Evolutionary conservation across 176 grass and related monocot genomes (phyloP).

Genomic region (Stipa capillata): DNA sequence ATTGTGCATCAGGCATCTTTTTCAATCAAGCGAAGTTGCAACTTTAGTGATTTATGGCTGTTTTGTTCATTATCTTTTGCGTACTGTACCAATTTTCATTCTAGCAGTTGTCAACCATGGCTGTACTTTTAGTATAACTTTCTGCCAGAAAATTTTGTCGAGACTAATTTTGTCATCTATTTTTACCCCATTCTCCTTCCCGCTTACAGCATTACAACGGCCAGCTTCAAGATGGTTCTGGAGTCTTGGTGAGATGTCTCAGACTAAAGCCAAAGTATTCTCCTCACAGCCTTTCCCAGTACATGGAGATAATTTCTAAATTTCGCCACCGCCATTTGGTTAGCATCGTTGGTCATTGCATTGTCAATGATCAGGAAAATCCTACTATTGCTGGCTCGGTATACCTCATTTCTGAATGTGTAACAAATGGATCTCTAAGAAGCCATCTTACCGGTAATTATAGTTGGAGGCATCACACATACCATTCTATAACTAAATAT

Average conservation of each 20-base stretch:
- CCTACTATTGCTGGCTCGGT: conserved; percentile 26
- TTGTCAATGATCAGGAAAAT: conserved; percentile 40
- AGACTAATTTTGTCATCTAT: background rate
- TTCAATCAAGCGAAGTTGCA: background rate
- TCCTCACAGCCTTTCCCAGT: conserved; percentile 48
- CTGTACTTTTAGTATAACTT: background rate
- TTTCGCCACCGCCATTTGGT: conserved; percentile 80
- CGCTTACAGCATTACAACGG: conserved; percentile 49
- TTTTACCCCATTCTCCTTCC: background rate
- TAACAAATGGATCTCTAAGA: conserved; percentile 72
- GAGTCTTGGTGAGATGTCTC: conserved; percentile 54
- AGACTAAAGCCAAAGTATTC: conserved; percentile 69
- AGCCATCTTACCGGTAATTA: conserved; percentile 70
- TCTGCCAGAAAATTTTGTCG: background rate
- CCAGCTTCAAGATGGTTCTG: conserved; percentile 66
- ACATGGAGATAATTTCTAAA: conserved; percentile 73
- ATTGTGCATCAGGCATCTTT: background rate
- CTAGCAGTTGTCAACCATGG: background rate
- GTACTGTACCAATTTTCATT: background rate
- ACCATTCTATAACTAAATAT: background rate
- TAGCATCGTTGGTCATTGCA: conserved; percentile 78
- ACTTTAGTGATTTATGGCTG: background rate
- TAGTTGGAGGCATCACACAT: background rate
- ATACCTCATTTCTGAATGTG: conserved; percentile 57
- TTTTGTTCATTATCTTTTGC: background rate